Base-by-base conservation (phyloP, 1,139 yeast species). In the Protomyces lactucae-debilis region DNA sequence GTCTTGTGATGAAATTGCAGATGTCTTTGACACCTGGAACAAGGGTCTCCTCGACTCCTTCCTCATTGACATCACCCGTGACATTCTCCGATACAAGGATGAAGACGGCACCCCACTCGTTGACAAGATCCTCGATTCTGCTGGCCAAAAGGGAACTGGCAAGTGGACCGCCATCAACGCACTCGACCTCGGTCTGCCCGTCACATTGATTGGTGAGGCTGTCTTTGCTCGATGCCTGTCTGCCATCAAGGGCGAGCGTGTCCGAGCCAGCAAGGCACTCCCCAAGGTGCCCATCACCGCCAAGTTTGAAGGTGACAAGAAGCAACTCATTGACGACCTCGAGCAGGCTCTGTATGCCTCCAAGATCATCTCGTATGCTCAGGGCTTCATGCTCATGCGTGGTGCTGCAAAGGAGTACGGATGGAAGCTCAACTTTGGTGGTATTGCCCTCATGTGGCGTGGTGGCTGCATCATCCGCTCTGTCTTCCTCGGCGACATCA, bases 61-160 rank as follows among this genome's bases (percentile, higher is more conserved):
- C 92, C 83, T 93, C 77, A 82, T 93, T 77, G 99, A 93, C 81
- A 93, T 93, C 77, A 93, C 99, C 71, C 89, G 95, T 78, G 97
- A 93, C 76, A 91, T 93, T 73, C 82, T 93, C 77, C 86, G 88
- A 78, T 90, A 78, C 83, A 82, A 87, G 75, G 95, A 89, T 73
- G 83, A 82, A 68, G 97, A 92, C 74, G 95, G 96, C 72, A 84
- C 85, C 72, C 96, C 98, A 74, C 81, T 93, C 73, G 95, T 93
- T 71, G 98, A 93, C 82, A 93, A 93, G 84, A 92, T 93, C 76
- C 81, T 91, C 79, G 99, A 93, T 79, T 78, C 89, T 73, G 99
- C 99, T 72, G 99, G 99, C 74, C 99, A 93, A 83, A 93, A 93
- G 85, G 99, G 99, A 85, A 93, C 99, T 72, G 99, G 99, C 82